Evolutionary conservation across 441 rosid species (phyloP).

Genomic region (Populus hybrid): DNA sequence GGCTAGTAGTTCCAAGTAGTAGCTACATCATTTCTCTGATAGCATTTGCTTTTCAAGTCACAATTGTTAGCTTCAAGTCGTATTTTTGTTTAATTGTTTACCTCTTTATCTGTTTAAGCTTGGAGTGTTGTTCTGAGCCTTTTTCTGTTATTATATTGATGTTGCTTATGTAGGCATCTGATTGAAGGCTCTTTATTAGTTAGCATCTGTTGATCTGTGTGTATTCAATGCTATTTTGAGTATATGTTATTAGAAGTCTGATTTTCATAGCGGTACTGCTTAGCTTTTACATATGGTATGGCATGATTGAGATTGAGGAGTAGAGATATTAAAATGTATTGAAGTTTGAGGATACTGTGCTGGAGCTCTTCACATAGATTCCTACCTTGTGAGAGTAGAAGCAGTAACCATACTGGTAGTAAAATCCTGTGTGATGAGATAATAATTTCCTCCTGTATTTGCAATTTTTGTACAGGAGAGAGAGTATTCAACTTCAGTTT

Average conservation of each 20-base stretch:
- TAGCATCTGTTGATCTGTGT: slow-evolving; percentile 1
- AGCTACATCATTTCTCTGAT: slow-evolving; percentile 13
- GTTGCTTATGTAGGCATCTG: slow-evolving; percentile 11
- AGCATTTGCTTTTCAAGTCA: slow-evolving; percentile 20
- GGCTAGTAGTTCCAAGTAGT: slow-evolving; percentile 32
- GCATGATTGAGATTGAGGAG: slow-evolving; percentile 17
- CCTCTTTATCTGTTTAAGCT: slow-evolving; percentile 13
- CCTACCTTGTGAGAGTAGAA: slow-evolving; percentile 5
- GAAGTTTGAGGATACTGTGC: slow-evolving; percentile 20
- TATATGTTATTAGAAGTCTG: slow-evolving; percentile 1
- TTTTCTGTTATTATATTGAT: slow-evolving; percentile 17
- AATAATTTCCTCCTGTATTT: slow-evolving; percentile 29
- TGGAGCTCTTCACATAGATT: slow-evolving; percentile 13
- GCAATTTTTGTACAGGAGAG: slow-evolving; percentile 27
- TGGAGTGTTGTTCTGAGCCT: slow-evolving; percentile 22
- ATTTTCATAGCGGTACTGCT: slow-evolving; percentile 6
- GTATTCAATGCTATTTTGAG: slow-evolving; percentile 8
- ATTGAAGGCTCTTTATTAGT: slow-evolving; percentile 6
- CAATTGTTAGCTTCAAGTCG: slow-evolving; percentile 20
- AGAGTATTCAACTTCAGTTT: slow-evolving; percentile 6
- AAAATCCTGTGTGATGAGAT: slow-evolving; percentile 14
- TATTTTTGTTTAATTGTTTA: slow-evolving; percentile 8
- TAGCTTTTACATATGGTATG: slow-evolving; percentile 20
- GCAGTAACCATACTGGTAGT: slow-evolving; percentile 20
- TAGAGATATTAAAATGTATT: slow-evolving; percentile 17